A percentile compares a stretch with the other conserved stretches of the same genome.
These are phyloP conservation scores for Mortierella polycephala DNA, from an alignment of 371 early-diverging fungal genomes.

Conservation along the genomic window DNA sequence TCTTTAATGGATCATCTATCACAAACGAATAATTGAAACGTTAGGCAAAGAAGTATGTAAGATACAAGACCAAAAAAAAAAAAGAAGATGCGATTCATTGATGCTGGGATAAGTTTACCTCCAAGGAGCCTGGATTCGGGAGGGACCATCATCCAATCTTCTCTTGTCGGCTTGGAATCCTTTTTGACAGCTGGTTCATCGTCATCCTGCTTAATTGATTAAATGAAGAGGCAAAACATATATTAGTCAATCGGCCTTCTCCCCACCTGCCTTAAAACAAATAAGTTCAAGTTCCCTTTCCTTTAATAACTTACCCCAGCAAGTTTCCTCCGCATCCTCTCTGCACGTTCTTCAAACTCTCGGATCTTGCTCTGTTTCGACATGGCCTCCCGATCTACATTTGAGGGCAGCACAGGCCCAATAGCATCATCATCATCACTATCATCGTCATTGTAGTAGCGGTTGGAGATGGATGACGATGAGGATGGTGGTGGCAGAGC, in stretches of 20 bases:
- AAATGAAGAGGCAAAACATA: no score
- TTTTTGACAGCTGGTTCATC: slow-evolving; percentile 27
- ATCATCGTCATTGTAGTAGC: slow-evolving; percentile 10
- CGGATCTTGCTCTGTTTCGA: slow-evolving; percentile 32
- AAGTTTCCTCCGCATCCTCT: slow-evolving; percentile 29
- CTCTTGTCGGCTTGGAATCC: slow-evolving; percentile 56
- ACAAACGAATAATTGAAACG: slow-evolving; percentile 38
- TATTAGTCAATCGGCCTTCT: neutral
- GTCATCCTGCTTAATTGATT: slow-evolving; percentile 25
- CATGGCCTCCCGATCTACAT: slow-evolving; percentile 55
- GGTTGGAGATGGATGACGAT: neutral
- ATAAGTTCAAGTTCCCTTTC: slow-evolving; percentile 48
- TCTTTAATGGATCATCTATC: slow-evolving; percentile 48
- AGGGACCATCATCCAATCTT: slow-evolving; percentile 78
- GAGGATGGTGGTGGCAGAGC: slow-evolving; percentile 52
- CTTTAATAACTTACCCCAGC: slow-evolving; percentile 44
- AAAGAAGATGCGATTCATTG: neutral
- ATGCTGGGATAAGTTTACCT: slow-evolving; percentile 41
- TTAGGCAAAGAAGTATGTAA: no score
- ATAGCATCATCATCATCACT: slow-evolving; percentile 57
- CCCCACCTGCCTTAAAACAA: slow-evolving; percentile 41
- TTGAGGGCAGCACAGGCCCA: slow-evolving; percentile 63
- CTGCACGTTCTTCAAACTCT: slow-evolving; percentile 28
- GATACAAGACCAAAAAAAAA: no score
- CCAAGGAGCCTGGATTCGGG: slow-evolving; percentile 67